phyloP scores from a whole-genome alignment of 1,284 basidiomycete genomes.

The Ganoderma sinense region DNA sequence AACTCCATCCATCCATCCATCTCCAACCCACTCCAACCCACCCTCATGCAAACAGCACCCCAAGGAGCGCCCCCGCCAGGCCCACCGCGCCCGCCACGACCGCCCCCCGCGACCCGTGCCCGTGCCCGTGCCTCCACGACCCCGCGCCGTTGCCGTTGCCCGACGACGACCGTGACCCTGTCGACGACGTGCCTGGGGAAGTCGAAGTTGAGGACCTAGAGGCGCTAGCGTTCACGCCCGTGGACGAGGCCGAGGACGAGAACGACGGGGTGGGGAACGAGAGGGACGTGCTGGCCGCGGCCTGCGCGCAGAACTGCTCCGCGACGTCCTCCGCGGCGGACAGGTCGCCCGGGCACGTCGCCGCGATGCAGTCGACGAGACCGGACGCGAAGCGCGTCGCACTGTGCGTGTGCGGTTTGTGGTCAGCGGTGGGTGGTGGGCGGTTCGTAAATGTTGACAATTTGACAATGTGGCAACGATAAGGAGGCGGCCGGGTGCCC shows the following conservation, averaged over 20 bases:
- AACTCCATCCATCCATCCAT: not conserved
- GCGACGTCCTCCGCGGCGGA: slow-evolving; percentile 36
- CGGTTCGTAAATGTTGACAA: too few relatives aligned
- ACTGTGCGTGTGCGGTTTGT: slow-evolving; percentile 8
- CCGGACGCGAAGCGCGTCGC: slow-evolving; percentile 26
- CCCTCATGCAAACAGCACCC: slow-evolving; percentile 1
- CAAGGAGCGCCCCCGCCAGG: slow-evolving; percentile 3
- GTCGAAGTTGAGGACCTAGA: not conserved
- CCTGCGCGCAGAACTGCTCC: slow-evolving; percentile 41
- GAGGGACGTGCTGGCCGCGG: slow-evolving; percentile 39
- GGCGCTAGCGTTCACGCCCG: not conserved
- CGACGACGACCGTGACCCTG: not conserved
- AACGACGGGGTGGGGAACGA: slow-evolving; percentile 35
- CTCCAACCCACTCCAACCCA: not conserved
- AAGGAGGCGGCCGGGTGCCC: not conserved
- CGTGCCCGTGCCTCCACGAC: not conserved
- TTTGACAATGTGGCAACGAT: too few relatives aligned
- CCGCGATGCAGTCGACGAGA: slow-evolving; percentile 36
- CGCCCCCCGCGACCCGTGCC: not conserved
- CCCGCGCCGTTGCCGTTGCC: slow-evolving; percentile 4
- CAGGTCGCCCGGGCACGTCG: slow-evolving; percentile 36
- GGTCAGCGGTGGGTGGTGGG: not conserved
- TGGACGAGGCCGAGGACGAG: slow-evolving; percentile 25
- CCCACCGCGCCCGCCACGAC: slow-evolving; percentile 1
- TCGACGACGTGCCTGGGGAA: not conserved